phyloP scores from a whole-genome alignment of 345 rosid species.

The thale cress (Arabidopsis thaliana) region TAIR10.1 NC_003075.7:15905501-15906000 shows the following conservation, averaged over 20 bases:
- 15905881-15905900: conserved; percentile 46
- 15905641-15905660: conserved; percentile 67
- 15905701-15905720: conserved; percentile 69
- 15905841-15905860: conserved; percentile 89
- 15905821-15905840: conserved; percentile 72
- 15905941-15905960: conserved; percentile 42
- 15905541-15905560: conserved; percentile 73
- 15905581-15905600: conserved; percentile 38
- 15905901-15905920: conserved; percentile 24
- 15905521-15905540: conserved; percentile 61
- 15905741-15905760: background rate
- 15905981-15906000: conserved; percentile 40
- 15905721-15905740: conserved; percentile 67
- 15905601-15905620: conserved; percentile 42
- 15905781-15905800: conserved; percentile 1
- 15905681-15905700: conserved; percentile 92
- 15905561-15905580: conserved; percentile 64
- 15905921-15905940: conserved; percentile 44
- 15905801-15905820: conserved; percentile 14
- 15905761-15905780: background rate
- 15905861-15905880: conserved; percentile 65
- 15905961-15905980: conserved; percentile 39
- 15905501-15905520: conserved; percentile 87
- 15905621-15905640: conserved; percentile 58
- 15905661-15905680: conserved; percentile 74